These are phyloP conservation scores for Helichrysum umbraculigerum DNA, from an alignment of 129 eudicot genomes.

Conservation along the genomic window DNA sequence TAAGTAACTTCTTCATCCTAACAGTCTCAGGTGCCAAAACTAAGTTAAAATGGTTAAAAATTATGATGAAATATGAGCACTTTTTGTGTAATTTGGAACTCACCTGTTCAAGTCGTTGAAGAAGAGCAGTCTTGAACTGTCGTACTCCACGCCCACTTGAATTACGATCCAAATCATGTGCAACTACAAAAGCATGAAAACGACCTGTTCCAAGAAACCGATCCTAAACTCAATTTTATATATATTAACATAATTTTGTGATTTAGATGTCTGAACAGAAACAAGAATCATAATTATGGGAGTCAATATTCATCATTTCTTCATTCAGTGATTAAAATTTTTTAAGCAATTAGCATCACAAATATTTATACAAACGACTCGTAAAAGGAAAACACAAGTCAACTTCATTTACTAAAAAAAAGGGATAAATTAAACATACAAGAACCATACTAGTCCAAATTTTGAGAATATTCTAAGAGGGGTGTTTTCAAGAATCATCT, in stretches of 20 bases:
- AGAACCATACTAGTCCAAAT: not conserved
- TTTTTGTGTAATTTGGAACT: not conserved
- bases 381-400: not conserved
- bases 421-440: slow-evolving; percentile 10
- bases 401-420: not conserved
- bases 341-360: slow-evolving; percentile 14
- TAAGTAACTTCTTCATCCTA: slow-evolving; percentile 86
- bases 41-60: slow-evolving; percentile 8
- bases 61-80: not conserved
- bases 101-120: slow-evolving; percentile 95
- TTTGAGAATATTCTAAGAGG: slow-evolving; percentile 14
- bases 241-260: not conserved
- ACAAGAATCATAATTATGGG: slow-evolving; percentile 10
- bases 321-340: slow-evolving; percentile 20
- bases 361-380: not conserved
- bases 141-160: slow-evolving; percentile 94
- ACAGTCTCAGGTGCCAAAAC: slow-evolving; percentile 14
- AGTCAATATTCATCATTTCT: slow-evolving; percentile 12
- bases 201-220: slow-evolving; percentile 66
- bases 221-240: not conserved
- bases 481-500: slow-evolving; percentile 18
- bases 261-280: slow-evolving; percentile 14
- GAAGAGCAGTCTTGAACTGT: slow-evolving; percentile 93
- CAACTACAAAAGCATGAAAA: slow-evolving; percentile 91
- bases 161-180: slow-evolving; percentile 88